These are phyloP conservation scores for Candida tropicalis DNA, from an alignment of 1,139 yeast genomes.

Conservation along the genomic window DNA sequence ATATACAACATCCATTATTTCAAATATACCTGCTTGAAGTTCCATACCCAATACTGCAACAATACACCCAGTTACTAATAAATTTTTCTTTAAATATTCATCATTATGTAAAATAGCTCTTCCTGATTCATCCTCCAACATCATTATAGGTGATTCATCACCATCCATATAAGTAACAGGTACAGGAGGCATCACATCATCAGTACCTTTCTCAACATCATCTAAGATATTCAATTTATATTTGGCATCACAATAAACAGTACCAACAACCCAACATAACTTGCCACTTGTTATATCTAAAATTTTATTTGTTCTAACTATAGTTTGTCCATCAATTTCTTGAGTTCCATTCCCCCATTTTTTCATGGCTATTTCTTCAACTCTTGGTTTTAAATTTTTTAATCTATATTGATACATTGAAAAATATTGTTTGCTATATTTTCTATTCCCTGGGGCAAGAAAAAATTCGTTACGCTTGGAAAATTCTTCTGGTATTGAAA, in stretches of 20 bases:
- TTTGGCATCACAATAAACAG: conserved; percentile 81
- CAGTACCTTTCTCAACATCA: conserved; percentile 69
- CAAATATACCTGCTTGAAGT: conserved; percentile 79
- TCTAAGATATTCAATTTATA: conserved; percentile 81
- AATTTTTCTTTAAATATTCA: conserved; percentile 44
- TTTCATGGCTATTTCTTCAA: conserved; percentile 44
- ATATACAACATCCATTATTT: conserved; percentile 75
- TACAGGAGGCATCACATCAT: conserved; percentile 50
- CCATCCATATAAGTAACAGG: conserved; percentile 33
- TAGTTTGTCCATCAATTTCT: conserved; percentile 35
- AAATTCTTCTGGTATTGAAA: conserved; percentile 4
- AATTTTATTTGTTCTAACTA: conserved; percentile 58
- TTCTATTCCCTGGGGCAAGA: conserved; percentile 35
- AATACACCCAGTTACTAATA: conserved; percentile 84
- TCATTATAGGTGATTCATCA: conserved; percentile 48
- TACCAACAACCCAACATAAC: conserved; percentile 89
- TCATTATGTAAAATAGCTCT: conserved; percentile 76
- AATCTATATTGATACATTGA: conserved; percentile 72
- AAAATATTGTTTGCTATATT: conserved; percentile 73
- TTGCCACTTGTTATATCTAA: conserved; percentile 72
- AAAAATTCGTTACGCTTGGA: conserved; percentile 18
- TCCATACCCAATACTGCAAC: conserved; percentile 89
- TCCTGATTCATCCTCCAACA: conserved; percentile 94
- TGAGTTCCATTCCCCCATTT: conserved; percentile 53
- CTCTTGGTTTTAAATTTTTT: conserved; percentile 53